phyloP scores from a whole-genome alignment of 495 filamentous ascomycete genomes.

The Aspergillus affinis region DNA sequence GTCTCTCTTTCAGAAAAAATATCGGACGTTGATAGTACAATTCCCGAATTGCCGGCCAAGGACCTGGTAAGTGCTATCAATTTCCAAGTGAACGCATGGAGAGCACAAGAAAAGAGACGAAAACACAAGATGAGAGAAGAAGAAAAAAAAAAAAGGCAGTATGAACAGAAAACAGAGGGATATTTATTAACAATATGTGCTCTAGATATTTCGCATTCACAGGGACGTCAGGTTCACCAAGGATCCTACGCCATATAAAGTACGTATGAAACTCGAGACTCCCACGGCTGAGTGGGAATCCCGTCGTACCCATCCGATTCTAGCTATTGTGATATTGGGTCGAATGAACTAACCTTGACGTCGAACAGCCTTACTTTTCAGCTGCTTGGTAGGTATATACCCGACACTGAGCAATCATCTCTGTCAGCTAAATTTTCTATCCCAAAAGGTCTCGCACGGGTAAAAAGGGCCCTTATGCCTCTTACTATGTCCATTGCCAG shows the following conservation, averaged over 20 bases:
- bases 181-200: conserved; percentile 13
- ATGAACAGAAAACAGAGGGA: not conserved
- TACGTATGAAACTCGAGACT: conserved; percentile 32
- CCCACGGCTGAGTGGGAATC: conserved; percentile 4
- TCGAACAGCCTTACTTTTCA: conserved; percentile 66
- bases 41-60: conserved; percentile 79
- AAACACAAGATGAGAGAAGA: not conserved
- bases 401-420: conserved; percentile 3
- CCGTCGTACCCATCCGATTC: not conserved
- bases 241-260: conserved; percentile 85
- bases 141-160: too few relatives aligned
- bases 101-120: conserved; percentile 1
- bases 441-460: conserved; percentile 69
- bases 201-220: conserved; percentile 77
- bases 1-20: conserved; percentile 69
- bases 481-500: conserved; percentile 72
- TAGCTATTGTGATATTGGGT: conserved; percentile 2
- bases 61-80: conserved; percentile 58
- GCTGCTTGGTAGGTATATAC: conserved; percentile 64
- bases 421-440: conserved; percentile 22
- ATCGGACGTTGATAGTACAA: conserved; percentile 66
- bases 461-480: conserved; percentile 80
- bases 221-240: conserved; percentile 76
- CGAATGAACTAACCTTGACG: not conserved
- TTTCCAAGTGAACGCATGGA: not conserved